Evolutionary conservation across 352 stramenopile species (phyloP).

Genomic region (Thraustochytrium sp.): DNA sequence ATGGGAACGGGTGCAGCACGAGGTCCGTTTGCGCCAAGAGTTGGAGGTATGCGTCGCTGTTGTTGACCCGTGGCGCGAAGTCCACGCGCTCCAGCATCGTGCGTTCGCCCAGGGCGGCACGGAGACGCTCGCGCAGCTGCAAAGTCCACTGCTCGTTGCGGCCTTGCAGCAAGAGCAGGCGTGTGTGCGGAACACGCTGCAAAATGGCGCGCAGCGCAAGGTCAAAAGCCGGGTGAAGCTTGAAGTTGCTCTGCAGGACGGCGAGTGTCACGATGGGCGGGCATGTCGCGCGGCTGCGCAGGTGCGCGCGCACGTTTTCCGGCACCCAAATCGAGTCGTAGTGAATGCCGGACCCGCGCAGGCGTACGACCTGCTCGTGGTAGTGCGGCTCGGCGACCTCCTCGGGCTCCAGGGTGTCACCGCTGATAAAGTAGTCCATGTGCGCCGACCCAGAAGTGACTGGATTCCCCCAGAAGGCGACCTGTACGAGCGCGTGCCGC

Average conservation of each 20-base stretch:
- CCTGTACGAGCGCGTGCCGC: constrained; percentile 58
- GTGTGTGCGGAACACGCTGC: background rate
- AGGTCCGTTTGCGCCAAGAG: constrained; percentile 49
- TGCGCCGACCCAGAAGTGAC: constrained; percentile 55
- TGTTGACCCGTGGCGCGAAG: constrained; percentile 48
- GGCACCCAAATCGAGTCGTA: constrained; percentile 45
- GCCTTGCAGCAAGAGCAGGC: constrained; percentile 50
- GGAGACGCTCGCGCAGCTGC: constrained; percentile 28
- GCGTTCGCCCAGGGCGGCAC: background rate
- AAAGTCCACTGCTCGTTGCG: constrained; percentile 46
- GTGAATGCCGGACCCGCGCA: constrained; percentile 61
- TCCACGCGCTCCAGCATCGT: constrained; percentile 27
- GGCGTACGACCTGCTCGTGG: constrained; percentile 59
- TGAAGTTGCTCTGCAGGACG: constrained; percentile 61
- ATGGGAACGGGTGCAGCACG: constrained; percentile 59
- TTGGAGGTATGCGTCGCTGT: constrained; percentile 47
- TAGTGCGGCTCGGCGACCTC: constrained; percentile 28
- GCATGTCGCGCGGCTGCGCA: background rate
- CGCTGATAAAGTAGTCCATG: constrained; percentile 67
- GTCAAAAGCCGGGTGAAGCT: constrained; percentile 58
- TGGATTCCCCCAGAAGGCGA: constrained; percentile 65
- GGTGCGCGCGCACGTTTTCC: background rate
- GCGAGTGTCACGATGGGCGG: constrained; percentile 49
- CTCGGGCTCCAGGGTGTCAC: constrained; percentile 57
- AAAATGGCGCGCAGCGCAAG: constrained; percentile 54